Percentiles rank a stretch among this genome's conserved stretches.
Evolutionary conservation across 192 early-diverging fungal species (phyloP).

Genomic region (Coemansia sp.): DNA sequence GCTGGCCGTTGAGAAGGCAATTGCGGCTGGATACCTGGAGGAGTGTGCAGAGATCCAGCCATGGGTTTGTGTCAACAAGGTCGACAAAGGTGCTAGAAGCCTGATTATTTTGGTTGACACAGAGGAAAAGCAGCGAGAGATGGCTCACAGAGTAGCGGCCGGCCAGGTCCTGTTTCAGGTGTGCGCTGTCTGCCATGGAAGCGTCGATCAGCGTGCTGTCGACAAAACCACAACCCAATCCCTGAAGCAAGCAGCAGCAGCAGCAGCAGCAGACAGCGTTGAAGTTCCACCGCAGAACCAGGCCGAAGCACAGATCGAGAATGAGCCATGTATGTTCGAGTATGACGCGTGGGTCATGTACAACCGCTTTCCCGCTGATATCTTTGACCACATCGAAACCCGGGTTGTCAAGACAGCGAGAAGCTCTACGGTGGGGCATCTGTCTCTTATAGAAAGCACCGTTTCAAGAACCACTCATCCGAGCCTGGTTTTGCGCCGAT

Average conservation of each 20-base stretch:
- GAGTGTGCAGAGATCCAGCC: conserved; percentile 18
- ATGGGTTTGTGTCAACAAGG: conserved; percentile 53
- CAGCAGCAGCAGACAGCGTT: background rate
- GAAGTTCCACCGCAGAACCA: background rate
- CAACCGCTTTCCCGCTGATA: conserved; percentile 38
- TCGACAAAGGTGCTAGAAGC: conserved; percentile 62
- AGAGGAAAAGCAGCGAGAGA: conserved; percentile 7
- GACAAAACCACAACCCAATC: conserved; percentile 30
- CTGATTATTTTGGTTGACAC: conserved; percentile 46
- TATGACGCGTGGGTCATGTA: conserved; percentile 27
- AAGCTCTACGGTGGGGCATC: conserved; percentile 29
- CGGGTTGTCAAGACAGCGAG: conserved; percentile 5
- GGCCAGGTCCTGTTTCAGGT: conserved; percentile 23
- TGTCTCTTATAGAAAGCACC: conserved; percentile 26
- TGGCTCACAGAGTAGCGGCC: conserved; percentile 1
- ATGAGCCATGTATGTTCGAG: background rate
- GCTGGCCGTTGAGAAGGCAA: background rate
- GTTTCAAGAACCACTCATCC: conserved; percentile 28
- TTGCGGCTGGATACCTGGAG: background rate
- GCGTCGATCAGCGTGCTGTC: conserved; percentile 33
- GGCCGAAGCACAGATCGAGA: background rate
- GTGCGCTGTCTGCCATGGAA: conserved; percentile 48
- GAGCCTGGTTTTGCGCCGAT: conserved; percentile 57
- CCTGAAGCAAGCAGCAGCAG: conserved; percentile 32
- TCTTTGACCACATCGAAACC: conserved; percentile 19